Conservation (phyloP, 1,284 basidiomycete species). For the Rhodotorula sp. region DNA sequence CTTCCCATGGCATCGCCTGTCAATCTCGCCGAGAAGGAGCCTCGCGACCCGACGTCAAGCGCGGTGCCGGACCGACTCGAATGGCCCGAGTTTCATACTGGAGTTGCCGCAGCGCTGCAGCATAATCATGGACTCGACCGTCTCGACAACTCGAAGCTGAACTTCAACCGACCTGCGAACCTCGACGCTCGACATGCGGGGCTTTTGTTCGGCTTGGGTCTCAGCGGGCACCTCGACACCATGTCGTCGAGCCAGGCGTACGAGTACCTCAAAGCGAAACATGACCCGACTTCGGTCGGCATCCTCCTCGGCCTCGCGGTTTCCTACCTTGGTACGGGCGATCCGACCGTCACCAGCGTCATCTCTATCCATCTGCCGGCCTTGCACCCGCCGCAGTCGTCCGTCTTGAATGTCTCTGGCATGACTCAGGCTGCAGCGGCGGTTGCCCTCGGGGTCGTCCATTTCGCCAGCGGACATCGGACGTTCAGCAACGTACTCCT, state of each 20-base stretch:
- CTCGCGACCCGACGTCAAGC: conserved; percentile 22
- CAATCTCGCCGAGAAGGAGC: conserved; percentile 39
- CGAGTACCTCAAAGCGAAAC: conserved; percentile 88
- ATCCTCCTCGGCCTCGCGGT: conserved; percentile 87
- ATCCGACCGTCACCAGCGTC: conserved; percentile 82
- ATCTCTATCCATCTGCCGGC: conserved; percentile 91
- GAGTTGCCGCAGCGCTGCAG: conserved; percentile 79
- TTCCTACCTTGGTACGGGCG: conserved; percentile 83
- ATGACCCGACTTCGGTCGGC: conserved; percentile 90
- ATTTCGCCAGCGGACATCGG: conserved; percentile 80
- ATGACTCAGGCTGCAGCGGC: conserved; percentile 88
- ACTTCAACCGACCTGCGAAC: conserved; percentile 83
- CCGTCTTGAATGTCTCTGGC: conserved; percentile 84
- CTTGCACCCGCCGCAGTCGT: conserved; percentile 77
- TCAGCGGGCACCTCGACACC: conserved; percentile 82
- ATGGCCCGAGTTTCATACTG: conserved; percentile 98
- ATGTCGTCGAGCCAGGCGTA: conserved; percentile 81
- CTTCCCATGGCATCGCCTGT: conserved; percentile 38
- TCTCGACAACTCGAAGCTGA: conserved; percentile 74
- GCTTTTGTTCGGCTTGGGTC: conserved; percentile 85
- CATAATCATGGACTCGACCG: background rate
- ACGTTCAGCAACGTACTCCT: conserved; percentile 90
- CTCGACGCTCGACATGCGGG: conserved; percentile 90
- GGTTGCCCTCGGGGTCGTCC: conserved; percentile 83
- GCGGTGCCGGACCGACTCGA: conserved; percentile 69